phyloP scores from a whole-genome alignment of 495 filamentous ascomycete genomes.

The Poronia punctata region DNA sequence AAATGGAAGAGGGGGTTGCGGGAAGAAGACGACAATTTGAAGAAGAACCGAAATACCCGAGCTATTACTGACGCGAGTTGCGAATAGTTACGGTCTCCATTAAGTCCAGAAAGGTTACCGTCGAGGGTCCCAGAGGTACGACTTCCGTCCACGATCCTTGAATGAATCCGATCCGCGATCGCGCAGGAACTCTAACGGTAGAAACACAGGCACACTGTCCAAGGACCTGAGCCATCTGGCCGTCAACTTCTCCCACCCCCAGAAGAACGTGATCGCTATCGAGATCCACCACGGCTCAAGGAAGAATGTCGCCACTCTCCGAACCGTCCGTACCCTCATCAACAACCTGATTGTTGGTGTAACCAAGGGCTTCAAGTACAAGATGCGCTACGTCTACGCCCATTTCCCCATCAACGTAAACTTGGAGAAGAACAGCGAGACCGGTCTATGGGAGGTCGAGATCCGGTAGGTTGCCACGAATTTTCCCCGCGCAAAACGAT shows the following conservation, averaged over 20 bases:
- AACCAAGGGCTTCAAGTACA: slow-evolving; percentile 99
- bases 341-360: slow-evolving; percentile 97
- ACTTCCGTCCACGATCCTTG: not conserved
- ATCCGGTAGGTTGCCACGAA: slow-evolving; percentile 69
- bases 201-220: slow-evolving; percentile 68
- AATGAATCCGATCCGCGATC: not conserved
- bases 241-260: slow-evolving; percentile 84
- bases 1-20: slow-evolving; percentile 7
- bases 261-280: slow-evolving; percentile 79
- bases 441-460: slow-evolving; percentile 82
- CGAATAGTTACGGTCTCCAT: slow-evolving; percentile 84
- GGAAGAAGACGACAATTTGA: slow-evolving; percentile 13
- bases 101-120: slow-evolving; percentile 89
- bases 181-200: slow-evolving; percentile 16
- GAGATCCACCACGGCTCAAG: slow-evolving; percentile 95
- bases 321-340: slow-evolving; percentile 94
- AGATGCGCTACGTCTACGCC: slow-evolving; percentile 99
- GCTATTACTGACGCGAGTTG: slow-evolving; percentile 32
- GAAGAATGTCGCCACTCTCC: slow-evolving; percentile 95
- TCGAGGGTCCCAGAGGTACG: slow-evolving; percentile 86
- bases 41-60: slow-evolving; percentile 1
- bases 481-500: too few species aligned
- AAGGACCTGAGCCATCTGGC: slow-evolving; percentile 96
- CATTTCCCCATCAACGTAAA: slow-evolving; percentile 99
- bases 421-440: slow-evolving; percentile 91